Evolutionary conservation across 768 basidiomycete genomes (phyloP).

Genomic region (Daedalea quercina): DNA sequence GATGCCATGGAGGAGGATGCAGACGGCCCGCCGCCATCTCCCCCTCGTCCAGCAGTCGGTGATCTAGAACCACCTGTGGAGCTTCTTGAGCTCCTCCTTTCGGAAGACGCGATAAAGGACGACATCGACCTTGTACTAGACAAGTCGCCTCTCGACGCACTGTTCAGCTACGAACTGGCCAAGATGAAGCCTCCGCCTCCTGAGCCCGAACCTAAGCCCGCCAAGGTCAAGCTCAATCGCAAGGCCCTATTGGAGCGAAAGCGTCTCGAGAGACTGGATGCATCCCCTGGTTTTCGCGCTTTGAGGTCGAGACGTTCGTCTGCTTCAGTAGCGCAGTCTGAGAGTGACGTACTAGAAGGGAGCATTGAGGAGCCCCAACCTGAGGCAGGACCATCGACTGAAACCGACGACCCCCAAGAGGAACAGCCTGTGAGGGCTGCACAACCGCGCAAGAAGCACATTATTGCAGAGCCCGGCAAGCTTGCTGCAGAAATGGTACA

Average conservation of each 20-base stretch:
- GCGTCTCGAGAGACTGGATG: constrained; percentile 26
- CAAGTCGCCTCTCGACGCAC: constrained; percentile 51
- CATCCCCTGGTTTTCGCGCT: constrained; percentile 38
- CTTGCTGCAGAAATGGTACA: constrained; percentile 44
- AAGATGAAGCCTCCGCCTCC: constrained; percentile 55
- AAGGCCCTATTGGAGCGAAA: constrained; percentile 20
- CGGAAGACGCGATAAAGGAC: constrained; percentile 43
- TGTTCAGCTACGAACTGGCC: constrained; percentile 66
- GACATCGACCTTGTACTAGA: constrained; percentile 49
- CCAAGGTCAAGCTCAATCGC: constrained; percentile 29
- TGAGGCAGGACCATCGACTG: constrained; percentile 3
- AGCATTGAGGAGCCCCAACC: constrained; percentile 6
- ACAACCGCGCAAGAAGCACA: constrained; percentile 4
- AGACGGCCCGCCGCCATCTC: constrained; percentile 2
- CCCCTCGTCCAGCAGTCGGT: constrained; percentile 32
- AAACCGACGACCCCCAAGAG: neutral
- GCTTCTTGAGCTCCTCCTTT: constrained; percentile 49
- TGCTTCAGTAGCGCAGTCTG: constrained; percentile 36
- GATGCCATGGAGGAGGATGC: neutral
- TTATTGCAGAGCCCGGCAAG: neutral
- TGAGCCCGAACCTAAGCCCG: constrained; percentile 26
- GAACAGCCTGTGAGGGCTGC: constrained; percentile 4
- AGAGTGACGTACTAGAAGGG: constrained; percentile 27
- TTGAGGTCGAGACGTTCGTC: constrained; percentile 41
- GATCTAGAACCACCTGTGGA: constrained; percentile 69